These are phyloP conservation scores for Nymphaea thermarum DNA, from an alignment of 164 flowering plant genomes.

Conservation along the genomic window DNA sequence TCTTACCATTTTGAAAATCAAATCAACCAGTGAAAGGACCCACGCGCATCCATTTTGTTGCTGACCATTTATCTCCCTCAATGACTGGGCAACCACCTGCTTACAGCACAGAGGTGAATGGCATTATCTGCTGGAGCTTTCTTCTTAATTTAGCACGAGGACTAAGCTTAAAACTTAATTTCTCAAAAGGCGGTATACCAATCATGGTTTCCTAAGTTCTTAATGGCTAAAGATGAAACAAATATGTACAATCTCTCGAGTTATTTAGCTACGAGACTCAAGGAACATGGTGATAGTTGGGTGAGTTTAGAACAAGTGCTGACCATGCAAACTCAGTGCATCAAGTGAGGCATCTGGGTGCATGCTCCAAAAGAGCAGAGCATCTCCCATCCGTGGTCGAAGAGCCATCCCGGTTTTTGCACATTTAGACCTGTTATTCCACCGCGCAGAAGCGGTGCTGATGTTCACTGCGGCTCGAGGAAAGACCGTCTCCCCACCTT, in stretches of 20 bases:
- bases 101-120: background rate
- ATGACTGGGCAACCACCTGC: slow-evolving; percentile 94
- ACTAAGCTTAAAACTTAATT: too few species aligned
- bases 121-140: background rate
- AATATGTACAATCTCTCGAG: background rate
- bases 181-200: background rate
- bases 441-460: background rate
- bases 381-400: background rate
- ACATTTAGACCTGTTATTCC: background rate
- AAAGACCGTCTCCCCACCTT: background rate
- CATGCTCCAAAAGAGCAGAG: background rate
- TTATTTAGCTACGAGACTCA: background rate
- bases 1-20: too few species aligned
- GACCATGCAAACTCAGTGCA: background rate
- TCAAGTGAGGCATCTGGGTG: background rate
- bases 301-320: background rate
- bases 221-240: background rate
- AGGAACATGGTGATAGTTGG: background rate
- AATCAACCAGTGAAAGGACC: background rate
- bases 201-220: background rate
- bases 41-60: slow-evolving; percentile 91
- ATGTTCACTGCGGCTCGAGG: background rate
- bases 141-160: background rate
- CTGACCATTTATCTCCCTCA: slow-evolving; percentile 88
- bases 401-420: background rate